Conservation (phyloP, 2,329 filamentous ascomycete species). For the Ceratocystis cubensis region DNA sequence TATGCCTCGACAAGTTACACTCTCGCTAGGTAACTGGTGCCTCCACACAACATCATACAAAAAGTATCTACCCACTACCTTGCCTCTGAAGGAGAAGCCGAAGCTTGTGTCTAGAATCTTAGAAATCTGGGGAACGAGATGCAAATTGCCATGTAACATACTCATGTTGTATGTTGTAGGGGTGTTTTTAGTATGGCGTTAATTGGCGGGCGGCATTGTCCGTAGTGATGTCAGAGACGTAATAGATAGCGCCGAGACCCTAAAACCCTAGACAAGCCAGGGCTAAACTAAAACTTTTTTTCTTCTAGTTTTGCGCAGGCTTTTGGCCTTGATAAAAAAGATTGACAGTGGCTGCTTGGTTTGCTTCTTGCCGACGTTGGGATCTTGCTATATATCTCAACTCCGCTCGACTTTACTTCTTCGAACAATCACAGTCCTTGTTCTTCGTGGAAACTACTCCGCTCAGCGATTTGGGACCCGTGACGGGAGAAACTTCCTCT, state of each 20-base stretch:
- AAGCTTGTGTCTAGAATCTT: background rate
- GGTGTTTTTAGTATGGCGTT: background rate
- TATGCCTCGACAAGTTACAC: background rate
- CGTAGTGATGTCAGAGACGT: background rate
- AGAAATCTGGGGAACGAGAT: background rate
- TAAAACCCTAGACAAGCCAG: background rate
- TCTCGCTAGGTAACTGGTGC: background rate
- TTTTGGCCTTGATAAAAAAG: background rate
- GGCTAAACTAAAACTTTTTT: background rate
- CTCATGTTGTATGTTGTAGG: no score
- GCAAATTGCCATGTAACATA: background rate
- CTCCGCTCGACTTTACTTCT: no score
- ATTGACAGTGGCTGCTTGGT: background rate
- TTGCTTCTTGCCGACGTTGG: background rate
- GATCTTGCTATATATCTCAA: no score
- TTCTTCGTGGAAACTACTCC: background rate
- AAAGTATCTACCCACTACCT: slow-evolving; percentile 6
- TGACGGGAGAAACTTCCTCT: background rate
- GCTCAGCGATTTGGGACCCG: background rate
- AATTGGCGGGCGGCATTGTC: background rate
- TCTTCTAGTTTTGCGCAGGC: background rate
- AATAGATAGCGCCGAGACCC: background rate
- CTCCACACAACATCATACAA: background rate
- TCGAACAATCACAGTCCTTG: background rate
- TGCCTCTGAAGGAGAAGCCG: background rate